phyloP scores from a whole-genome alignment of 1,284 basidiomycete species.

The Fomitiporia mediterranea region DNA sequence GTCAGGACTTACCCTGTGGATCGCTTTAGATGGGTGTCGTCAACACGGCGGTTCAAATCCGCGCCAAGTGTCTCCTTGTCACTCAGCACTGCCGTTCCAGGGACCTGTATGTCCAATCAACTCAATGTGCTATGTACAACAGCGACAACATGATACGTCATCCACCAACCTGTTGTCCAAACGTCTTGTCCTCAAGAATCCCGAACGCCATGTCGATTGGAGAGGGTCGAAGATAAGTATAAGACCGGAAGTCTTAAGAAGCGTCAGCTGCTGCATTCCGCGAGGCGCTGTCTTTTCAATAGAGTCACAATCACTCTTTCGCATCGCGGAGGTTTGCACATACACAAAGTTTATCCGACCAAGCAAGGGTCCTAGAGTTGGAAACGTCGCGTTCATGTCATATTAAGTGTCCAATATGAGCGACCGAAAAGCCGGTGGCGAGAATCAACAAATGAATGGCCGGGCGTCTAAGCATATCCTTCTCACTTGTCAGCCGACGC shows the following conservation, averaged over 20 bases:
- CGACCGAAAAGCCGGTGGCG: background rate
- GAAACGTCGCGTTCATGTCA: too few species aligned
- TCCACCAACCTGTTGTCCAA: constrained; percentile 12
- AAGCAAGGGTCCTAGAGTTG: too few species aligned
- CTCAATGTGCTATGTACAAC: too few species aligned
- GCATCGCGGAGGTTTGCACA: too few species aligned
- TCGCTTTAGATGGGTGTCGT: background rate
- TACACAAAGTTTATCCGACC: background rate
- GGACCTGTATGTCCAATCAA: too few species aligned
- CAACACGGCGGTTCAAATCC: background rate
- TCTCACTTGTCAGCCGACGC: background rate
- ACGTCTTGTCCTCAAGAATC: constrained; percentile 10
- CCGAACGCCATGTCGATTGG: constrained; percentile 11
- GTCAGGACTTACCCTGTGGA: background rate
- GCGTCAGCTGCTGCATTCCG: too few species aligned
- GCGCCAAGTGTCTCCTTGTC: background rate
- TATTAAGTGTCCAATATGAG: too few species aligned
- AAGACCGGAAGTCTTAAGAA: too few species aligned
- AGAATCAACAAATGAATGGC: background rate
- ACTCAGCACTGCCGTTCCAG: constrained; percentile 16
- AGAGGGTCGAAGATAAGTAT: too few species aligned
- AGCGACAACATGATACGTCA: too few species aligned
- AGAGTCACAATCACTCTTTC: too few species aligned
- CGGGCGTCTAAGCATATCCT: background rate
- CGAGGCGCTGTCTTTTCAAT: too few species aligned